Evolutionary conservation across 2,329 filamentous ascomycete genomes (phyloP), one percentile per base, ranked within the genome.

Genomic region (Zymoseptoria passerinii): DNA sequence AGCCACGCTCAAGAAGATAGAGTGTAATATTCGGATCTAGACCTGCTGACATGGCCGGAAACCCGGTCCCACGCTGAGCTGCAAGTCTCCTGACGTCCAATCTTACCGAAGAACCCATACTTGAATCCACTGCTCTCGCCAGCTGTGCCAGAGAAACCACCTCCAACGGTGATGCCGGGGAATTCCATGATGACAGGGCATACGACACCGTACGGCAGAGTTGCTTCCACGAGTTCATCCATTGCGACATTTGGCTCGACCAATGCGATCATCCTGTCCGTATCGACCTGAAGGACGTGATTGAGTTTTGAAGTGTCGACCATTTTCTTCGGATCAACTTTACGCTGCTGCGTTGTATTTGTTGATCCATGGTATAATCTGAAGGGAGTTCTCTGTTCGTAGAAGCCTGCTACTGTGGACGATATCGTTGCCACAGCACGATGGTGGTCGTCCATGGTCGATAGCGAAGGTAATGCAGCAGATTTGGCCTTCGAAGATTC

Each of bases 221-320:
- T 84, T 1, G 78, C 81, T 55, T 80, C 77, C 0, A 88, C 80
- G 1, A 89, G 75, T 0, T 74, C 73, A 59, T 87, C 84, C 84
- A 89, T 88, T 0, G 83, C 77, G 3, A 89, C 85, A 63, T 88
- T 89, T 0, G 85, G 84, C 66, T 89, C 85, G 0, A 87, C 85
- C 0, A 83, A 65, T 52, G 75, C 76, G 10, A 74, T 79, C 60
- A 75, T 76, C 5, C 67, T 71, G 16, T 70, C 59, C 8, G 63
- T 63, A 63, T 80, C 71, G 52, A 82, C 72, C 7, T 68, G 62
- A 8, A 82, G 62, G 1, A 82, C 75, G 65, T 78, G 69, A 35
- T 75, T 76, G n/a, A 81, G 72, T 3, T 66, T 69, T 61, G 74
- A 77, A n/a, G 77, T 80, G 62, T 81, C 77, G 50, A 82, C 72